Conservation (phyloP, 306 rosid genomes). For the Dalbergia cultrata region DNA sequence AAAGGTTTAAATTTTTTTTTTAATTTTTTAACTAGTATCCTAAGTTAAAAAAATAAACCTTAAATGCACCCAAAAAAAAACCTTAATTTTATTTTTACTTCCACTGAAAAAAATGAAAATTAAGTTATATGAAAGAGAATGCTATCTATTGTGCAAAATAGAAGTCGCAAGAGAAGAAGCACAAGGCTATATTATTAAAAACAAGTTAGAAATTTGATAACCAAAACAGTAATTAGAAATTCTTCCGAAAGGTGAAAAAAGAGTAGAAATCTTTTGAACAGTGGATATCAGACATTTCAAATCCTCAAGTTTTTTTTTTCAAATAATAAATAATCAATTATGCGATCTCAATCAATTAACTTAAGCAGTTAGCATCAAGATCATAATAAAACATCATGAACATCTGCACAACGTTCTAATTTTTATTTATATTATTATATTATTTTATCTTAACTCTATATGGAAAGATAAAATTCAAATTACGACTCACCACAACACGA, state of each 20-base stretch:
- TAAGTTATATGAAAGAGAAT: not conserved
- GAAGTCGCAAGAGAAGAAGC: not conserved
- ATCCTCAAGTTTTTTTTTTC: not conserved
- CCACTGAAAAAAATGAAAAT: not conserved
- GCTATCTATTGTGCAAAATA: not conserved
- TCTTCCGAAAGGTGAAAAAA: too few relatives aligned
- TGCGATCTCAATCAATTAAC: not conserved
- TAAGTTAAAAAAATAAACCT: too few relatives aligned
- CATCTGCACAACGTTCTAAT: conserved; percentile 29
- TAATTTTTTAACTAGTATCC: too few relatives aligned
- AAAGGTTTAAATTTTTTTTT: too few relatives aligned
- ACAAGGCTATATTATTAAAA: too few relatives aligned
- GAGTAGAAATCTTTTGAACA: not conserved
- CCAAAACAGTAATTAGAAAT: too few relatives aligned
- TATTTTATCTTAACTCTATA: too few relatives aligned
- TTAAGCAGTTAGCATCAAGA: not conserved
- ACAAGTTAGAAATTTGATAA: not conserved
- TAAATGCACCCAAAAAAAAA: too few relatives aligned
- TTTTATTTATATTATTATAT: not conserved
- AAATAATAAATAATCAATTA: not conserved
- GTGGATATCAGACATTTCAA: not conserved
- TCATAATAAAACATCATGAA: not conserved
- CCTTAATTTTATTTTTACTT: too few relatives aligned
- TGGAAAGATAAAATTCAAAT: conserved; percentile 12
- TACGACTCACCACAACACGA: too few relatives aligned